Evolutionary conservation across 1,139 yeast species (phyloP).

Genomic region (Geotrichum reessii): DNA sequence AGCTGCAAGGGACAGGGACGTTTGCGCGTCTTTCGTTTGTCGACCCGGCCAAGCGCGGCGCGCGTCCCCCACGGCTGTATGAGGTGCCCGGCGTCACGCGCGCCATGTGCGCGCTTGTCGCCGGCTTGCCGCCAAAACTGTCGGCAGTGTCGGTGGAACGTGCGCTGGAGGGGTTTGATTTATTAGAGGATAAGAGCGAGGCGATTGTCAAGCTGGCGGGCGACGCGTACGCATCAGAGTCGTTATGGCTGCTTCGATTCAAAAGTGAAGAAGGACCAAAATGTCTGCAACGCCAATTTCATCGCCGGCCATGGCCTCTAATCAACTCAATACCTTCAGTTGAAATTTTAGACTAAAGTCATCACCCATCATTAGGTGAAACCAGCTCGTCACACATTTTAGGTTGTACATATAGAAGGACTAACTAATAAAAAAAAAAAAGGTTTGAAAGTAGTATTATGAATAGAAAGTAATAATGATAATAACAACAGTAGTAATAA

Average conservation of each 20-base stretch:
- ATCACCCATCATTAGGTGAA: background rate
- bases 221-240: slow-evolving; percentile 31
- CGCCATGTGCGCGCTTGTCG: slow-evolving; percentile 34
- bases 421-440: too few species aligned
- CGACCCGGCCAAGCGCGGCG: slow-evolving; percentile 26
- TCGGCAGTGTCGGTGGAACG: slow-evolving; percentile 30
- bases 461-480: background rate
- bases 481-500: background rate
- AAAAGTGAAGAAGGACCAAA: slow-evolving; percentile 45
- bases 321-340: slow-evolving; percentile 35
- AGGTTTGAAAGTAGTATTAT: background rate
- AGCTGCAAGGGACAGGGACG: slow-evolving; percentile 43
- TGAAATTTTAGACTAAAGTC: slow-evolving; percentile 38
- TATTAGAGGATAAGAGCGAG: slow-evolving; percentile 33
- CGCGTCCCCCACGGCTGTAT: slow-evolving; percentile 28
- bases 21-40: slow-evolving; percentile 45
- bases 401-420: background rate
- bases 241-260: slow-evolving; percentile 47
- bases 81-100: slow-evolving; percentile 31
- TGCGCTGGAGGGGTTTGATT: slow-evolving; percentile 42
- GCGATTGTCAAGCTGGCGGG: slow-evolving; percentile 34
- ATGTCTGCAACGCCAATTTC: slow-evolving; percentile 50
- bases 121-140: slow-evolving; percentile 39
- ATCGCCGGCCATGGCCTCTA: slow-evolving; percentile 44
- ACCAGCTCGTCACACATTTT: background rate